These are phyloP conservation scores for Sporisorium graminicola DNA, from an alignment of 1,284 basidiomycete genomes.

Conservation along the genomic window DNA sequence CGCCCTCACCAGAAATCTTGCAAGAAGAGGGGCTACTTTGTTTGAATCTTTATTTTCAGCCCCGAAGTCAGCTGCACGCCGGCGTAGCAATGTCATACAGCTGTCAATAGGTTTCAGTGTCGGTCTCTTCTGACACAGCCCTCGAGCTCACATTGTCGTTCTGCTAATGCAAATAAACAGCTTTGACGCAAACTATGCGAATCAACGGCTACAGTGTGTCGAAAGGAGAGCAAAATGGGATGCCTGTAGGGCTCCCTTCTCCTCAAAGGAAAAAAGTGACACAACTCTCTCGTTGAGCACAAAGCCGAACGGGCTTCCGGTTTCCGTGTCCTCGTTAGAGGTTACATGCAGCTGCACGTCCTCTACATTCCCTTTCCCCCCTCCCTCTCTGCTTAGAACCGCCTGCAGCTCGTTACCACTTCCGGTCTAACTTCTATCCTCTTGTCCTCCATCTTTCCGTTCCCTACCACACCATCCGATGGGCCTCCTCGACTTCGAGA, in stretches of 20 bases:
- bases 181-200: too few relatives aligned
- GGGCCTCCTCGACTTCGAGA: conserved; percentile 48
- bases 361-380: neutral
- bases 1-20: neutral
- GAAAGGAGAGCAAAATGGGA: too few relatives aligned
- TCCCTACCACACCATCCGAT: conserved; percentile 21
- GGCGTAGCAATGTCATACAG: neutral
- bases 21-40: neutral
- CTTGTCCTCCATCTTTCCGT: conserved; percentile 5
- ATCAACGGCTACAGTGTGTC: neutral
- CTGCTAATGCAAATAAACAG: neutral
- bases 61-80: neutral
- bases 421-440: conserved; percentile 39
- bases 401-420: conserved; percentile 1
- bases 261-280: neutral
- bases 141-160: neutral
- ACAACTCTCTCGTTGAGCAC: neutral
- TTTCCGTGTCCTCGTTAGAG: conserved; percentile 10
- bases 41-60: conserved; percentile 9
- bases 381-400: neutral
- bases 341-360: conserved; percentile 28
- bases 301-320: neutral
- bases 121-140: neutral
- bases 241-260: too few relatives aligned
- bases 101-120: conserved; percentile 1